Evolutionary conservation across 1,139 yeast species (phyloP), one percentile per base, ranked within the genome.

Genomic region (Trichomonascaceae sp.): DNA sequence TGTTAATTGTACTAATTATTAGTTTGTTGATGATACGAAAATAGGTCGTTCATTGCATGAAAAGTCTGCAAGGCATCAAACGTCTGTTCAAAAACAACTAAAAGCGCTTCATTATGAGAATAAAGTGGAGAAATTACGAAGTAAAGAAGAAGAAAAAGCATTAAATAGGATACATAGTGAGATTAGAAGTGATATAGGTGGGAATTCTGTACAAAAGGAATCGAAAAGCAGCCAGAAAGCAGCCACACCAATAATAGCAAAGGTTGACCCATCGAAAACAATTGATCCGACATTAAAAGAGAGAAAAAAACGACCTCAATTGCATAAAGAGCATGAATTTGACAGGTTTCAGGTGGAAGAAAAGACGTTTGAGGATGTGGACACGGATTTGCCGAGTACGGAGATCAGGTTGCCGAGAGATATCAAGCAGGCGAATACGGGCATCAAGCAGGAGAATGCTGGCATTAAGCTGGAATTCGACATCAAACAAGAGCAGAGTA

Each of bases 11-110:
- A 43, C 57, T 45, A 39, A 44, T 30, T 39, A 38, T 7, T 49
- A 75, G 78, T 76, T 74, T 61, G 74, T 76, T 9, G 75, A 71
- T 39, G 79, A 75, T 54, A 70, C 76, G 39, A 70, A 70, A 54
- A 59, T 73, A 18, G 69, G 73, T 4, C 66, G 70, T 46, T 56
- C 66, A 15, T 70, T 67, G 49, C 80, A 77, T 61, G 79, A 75
- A 53, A 60, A 64, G 7, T 70, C 77, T 0, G 55, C 63, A 7
- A 69, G 68, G 46, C 81, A 77, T 58, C 70, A 68, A 57, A 45
- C 55, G 1, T 63, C 66, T 2, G 58, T 70, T 3, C 63, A 63
- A 45, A 60, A 66, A 44, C 64, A 66, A 32, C 59, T 76, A 3
- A 56, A 60, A 10, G 66, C 65, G 13, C 63, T 76, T 10, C 75